Evolutionary conservation across 2,329 filamentous ascomycete genomes (phyloP).

Genomic region (Cephalotrichum gorgonifer): DNA sequence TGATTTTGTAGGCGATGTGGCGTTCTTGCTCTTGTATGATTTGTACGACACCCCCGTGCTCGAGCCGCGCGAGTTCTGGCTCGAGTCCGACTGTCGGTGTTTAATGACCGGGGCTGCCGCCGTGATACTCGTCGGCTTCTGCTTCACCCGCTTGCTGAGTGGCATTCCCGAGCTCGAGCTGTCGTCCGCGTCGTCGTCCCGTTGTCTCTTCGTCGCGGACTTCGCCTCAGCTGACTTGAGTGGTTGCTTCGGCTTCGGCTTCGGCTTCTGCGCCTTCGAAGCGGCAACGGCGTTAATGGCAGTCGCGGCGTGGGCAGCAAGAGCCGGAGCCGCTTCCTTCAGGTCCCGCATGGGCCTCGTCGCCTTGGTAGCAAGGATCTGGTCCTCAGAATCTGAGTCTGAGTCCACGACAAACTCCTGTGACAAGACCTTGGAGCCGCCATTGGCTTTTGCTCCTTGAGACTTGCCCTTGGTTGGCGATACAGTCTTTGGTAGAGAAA

Average conservation of each 20-base stretch:
- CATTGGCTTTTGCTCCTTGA: slow-evolving; percentile 20
- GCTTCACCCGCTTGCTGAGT: slow-evolving; percentile 46
- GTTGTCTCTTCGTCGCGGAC: slow-evolving; percentile 34
- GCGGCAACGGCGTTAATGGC: not conserved
- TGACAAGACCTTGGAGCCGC: slow-evolving; percentile 35
- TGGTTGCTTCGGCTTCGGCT: slow-evolving; percentile 8
- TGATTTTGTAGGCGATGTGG: slow-evolving; percentile 50
- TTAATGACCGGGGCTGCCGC: slow-evolving; percentile 17
- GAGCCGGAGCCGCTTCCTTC: not conserved
- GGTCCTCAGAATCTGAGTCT: slow-evolving; percentile 43
- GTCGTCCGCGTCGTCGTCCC: slow-evolving; percentile 40
- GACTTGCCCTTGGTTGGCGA: slow-evolving; percentile 11
- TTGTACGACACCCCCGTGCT: slow-evolving; percentile 17
- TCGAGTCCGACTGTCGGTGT: slow-evolving; percentile 37
- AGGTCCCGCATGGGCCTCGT: slow-evolving; percentile 11
- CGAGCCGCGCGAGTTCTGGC: slow-evolving; percentile 33
- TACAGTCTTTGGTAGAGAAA: too few species aligned
- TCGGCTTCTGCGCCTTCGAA: slow-evolving; percentile 10
- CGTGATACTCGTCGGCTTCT: slow-evolving; percentile 23
- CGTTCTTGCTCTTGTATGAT: slow-evolving; percentile 30
- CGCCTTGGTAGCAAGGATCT: slow-evolving; percentile 22
- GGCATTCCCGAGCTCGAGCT: slow-evolving; percentile 51
- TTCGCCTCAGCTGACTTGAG: slow-evolving; percentile 13
- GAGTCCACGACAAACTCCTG: slow-evolving; percentile 47
- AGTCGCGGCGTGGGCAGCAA: not conserved